Percentiles rank a stretch among this genome's conserved stretches.
Evolutionary conservation across 2,329 filamentous ascomycete species (phyloP).

Genomic region (Sarocladiaceae sp.): DNA sequence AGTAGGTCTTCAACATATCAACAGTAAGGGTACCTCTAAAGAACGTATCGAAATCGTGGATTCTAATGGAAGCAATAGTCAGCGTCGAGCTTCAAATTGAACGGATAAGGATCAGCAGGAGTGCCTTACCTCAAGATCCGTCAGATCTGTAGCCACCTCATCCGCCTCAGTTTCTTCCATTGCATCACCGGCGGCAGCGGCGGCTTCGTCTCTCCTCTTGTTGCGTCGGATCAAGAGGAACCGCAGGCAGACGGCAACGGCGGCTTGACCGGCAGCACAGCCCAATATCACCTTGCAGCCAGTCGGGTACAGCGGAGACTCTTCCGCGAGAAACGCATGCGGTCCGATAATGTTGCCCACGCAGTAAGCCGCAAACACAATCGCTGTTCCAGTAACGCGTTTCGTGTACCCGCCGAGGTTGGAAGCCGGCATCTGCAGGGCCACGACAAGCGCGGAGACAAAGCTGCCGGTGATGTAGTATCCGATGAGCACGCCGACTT

Average conservation of each 20-base stretch:
- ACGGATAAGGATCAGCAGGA: too few relatives aligned
- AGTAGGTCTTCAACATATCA: too few relatives aligned
- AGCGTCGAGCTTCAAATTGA: too few relatives aligned
- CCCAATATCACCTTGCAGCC: constrained; percentile 43
- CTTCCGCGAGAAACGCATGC: constrained; percentile 36
- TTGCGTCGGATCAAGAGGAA: constrained; percentile 30
- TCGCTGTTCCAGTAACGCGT: constrained; percentile 35
- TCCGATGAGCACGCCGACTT: constrained; percentile 41
- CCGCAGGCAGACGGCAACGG: constrained; percentile 27
- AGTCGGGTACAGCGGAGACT: constrained; percentile 42
- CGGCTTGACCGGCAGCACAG: constrained; percentile 35
- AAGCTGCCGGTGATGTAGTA: constrained; percentile 45
- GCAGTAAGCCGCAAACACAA: constrained; percentile 40
- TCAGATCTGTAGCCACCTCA: too few relatives aligned
- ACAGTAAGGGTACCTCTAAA: too few relatives aligned
- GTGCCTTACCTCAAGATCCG: too few relatives aligned
- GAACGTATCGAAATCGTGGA: too few relatives aligned
- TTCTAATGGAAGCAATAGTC: too few relatives aligned
- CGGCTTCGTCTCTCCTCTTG: constrained; percentile 28
- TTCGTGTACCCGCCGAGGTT: constrained; percentile 44
- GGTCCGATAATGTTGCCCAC: constrained; percentile 38
- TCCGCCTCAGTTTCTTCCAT: constrained; percentile 25
- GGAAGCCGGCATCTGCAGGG: constrained; percentile 43
- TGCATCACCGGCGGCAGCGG: constrained; percentile 13
- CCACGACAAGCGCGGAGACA: constrained; percentile 45